Evolutionary conservation across 805 yeast species (phyloP).

Genomic region (Saturnispora silvae): DNA sequence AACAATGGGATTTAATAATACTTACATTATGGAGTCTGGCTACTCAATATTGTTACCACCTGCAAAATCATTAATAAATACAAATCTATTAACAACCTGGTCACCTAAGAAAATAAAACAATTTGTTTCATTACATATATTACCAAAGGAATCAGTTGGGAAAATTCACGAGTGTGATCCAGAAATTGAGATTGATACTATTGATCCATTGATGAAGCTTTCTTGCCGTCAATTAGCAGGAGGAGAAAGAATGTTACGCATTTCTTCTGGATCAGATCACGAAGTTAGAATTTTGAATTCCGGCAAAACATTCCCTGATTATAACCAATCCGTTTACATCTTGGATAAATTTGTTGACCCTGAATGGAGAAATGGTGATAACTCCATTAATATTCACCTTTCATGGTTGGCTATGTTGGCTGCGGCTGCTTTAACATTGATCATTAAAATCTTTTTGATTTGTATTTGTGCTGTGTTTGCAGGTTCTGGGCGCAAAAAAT

Average conservation of each 20-base stretch:
- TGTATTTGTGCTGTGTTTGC: slow-evolving; percentile 29
- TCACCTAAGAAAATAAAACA: slow-evolving; percentile 31
- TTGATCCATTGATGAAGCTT: slow-evolving; percentile 34
- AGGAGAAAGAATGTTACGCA: slow-evolving; percentile 29
- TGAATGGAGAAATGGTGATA: slow-evolving; percentile 41
- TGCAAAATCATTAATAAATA: slow-evolving; percentile 40
- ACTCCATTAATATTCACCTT: slow-evolving; percentile 43
- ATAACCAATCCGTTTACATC: slow-evolving; percentile 42
- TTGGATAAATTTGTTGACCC: slow-evolving; percentile 61
- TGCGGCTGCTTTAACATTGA: slow-evolving; percentile 54
- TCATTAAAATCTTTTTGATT: slow-evolving; percentile 27
- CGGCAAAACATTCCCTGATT: slow-evolving; percentile 43
- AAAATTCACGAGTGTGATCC: slow-evolving; percentile 35
- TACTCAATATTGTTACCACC: slow-evolving; percentile 70
- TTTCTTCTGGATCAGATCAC: slow-evolving; percentile 40
- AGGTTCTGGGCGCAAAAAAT: slow-evolving; percentile 17
- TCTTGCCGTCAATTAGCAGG: slow-evolving; percentile 32
- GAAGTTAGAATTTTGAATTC: slow-evolving; percentile 49
- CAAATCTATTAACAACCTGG: slow-evolving; percentile 33
- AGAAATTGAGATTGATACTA: slow-evolving; percentile 31
- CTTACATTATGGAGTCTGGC: slow-evolving; percentile 29
- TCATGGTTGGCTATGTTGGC: slow-evolving; percentile 60
- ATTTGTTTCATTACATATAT: slow-evolving; percentile 57
- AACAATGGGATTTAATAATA: slow-evolving; percentile 31
- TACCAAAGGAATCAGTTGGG: slow-evolving; percentile 45